Base-by-base conservation (phyloP, 225 moss, liverwort and hornwort species). In the Ulota crispa region DNA sequence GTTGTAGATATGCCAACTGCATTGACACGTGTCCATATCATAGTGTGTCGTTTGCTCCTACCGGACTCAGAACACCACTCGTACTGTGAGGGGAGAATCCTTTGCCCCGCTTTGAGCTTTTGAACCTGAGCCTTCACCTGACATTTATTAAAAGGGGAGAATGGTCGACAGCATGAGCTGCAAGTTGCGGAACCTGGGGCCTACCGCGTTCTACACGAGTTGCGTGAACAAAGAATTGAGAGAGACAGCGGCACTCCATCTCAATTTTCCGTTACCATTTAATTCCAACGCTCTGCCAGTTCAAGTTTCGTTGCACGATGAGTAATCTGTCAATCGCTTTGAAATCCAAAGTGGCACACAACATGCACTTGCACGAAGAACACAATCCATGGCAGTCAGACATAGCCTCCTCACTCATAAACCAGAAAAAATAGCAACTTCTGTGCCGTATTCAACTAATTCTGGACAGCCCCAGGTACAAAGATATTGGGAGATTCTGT, bases 81-180 rank as follows among this genome's bases (percentile, higher is more conserved):
- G 66, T 72, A 71, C 64, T 47, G 47, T 64, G 71, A 57, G 65
- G 79, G 5, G 60, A 28, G 52, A 28, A 76, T 76, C 72, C 67
- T 66, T 45, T 32, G 63, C 57, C 45, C 45, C 4, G 56, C 57
- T 68, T 61, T 9, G 54, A 59, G 67, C 66, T 80, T 76, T 71
- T 62, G 78, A 52, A 57, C 42, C 23, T 82, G 70, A 70, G 60
- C 42, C 75, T 62, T 71, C 72, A 70, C 65, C 82, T 41, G 75
- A 79, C 39, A 53, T 68, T 73, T 31, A 81, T 42, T 21, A 39
- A 82, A 87, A 82, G 81, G n/a, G 10, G 23, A 19, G 4, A 26
- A 24, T 53, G 69, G 56, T 78, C 71, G 68, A 36, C 62, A 68
- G 68, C 78, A 81, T 68, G 81, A 39, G 52, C 39, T 68, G 73